Evolutionary conservation across 305 asterid species (phyloP).

Genomic region (Plantago coronopus): DNA sequence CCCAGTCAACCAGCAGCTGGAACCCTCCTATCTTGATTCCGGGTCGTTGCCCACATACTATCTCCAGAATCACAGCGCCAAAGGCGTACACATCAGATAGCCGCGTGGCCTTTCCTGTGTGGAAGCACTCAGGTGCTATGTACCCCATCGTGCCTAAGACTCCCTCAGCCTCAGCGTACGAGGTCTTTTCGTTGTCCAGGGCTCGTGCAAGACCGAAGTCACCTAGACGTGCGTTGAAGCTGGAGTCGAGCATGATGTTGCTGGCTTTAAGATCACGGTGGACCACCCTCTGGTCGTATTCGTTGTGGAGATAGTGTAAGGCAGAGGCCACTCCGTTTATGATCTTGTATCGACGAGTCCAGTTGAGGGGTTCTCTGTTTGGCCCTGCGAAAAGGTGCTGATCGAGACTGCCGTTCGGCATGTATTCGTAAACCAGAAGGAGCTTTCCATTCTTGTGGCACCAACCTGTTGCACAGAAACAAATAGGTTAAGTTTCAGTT

Average conservation of each 20-base stretch:
- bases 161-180: slow-evolving; percentile 80
- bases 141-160: slow-evolving; percentile 83
- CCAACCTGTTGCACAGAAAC: slow-evolving; percentile 60
- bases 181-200: slow-evolving; percentile 72
- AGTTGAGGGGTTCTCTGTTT: slow-evolving; percentile 36
- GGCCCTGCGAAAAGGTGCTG: slow-evolving; percentile 64
- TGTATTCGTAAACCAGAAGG: slow-evolving; percentile 78
- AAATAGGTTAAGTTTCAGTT: neutral
- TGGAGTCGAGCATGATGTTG: slow-evolving; percentile 81
- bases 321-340: slow-evolving; percentile 80
- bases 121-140: slow-evolving; percentile 96
- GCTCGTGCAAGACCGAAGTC: slow-evolving; percentile 95
- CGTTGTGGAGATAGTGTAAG: slow-evolving; percentile 85
- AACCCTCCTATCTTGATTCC: slow-evolving; percentile 56
- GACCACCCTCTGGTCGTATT: slow-evolving; percentile 73
- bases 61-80: slow-evolving; percentile 77
- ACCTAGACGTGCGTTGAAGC: slow-evolving; percentile 80
- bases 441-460: slow-evolving; percentile 84
- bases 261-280: slow-evolving; percentile 92
- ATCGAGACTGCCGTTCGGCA: slow-evolving; percentile 94
- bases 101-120: slow-evolving; percentile 78
- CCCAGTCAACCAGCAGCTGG: slow-evolving; percentile 73
- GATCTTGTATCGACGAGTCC: slow-evolving; percentile 65
- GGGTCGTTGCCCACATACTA: slow-evolving; percentile 69
- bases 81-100: slow-evolving; percentile 84